Base-by-base conservation (phyloP, 257 asterid genomes). In the Nicotiana attenuata region DNA sequence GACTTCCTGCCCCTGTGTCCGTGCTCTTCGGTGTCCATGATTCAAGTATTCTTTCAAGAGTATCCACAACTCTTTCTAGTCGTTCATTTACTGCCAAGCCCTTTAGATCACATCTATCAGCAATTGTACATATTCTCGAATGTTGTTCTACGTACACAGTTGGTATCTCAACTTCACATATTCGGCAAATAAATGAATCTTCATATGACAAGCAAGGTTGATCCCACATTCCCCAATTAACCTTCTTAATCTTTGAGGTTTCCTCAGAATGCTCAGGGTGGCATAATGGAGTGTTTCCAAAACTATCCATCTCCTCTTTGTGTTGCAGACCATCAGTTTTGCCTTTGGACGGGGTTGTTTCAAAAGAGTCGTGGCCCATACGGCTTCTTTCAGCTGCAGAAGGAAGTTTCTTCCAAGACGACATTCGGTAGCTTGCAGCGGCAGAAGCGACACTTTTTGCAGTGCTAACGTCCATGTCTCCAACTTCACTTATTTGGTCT, bases 131-230 rank as follows among this genome's bases (percentile, higher is more conserved):
- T 82, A 96, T 93, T 87, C 97, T 89, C 35, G 98, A 96, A 88
- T 96, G 99, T 56, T 89, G 97, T 87, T 96, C 99, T 59, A 96
- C 98, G 85, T 92, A 93, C 52, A 92, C 87, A 50, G 91, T 94
- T 84, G 99, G 99, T 88, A 94, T 94, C 89, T 96, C 97, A 82
- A 92, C 97, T 88, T 96, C 99, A 87, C 99, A 96, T 87, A 96
- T 96, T 67, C 99, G 94, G 83, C 99, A 96, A 69, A 96, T 96
- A 63, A 96, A 87, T 64, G 98, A 94, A 86, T 93, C 92, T 87
- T 89, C 99, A 84, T 91, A 93, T 61, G 94, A 86, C 87, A 88
- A 67, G 84, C 88, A 89, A 41, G 90, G 97, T 83, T 94, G 97
- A 85, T 93, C 98, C 97, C 95, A 90, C 78, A 77, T 87, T 85